Percentiles rank a stretch among this genome's conserved stretches.
phyloP scores from a whole-genome alignment of 345 rosid genomes.

The Brassica nigra region DNA sequence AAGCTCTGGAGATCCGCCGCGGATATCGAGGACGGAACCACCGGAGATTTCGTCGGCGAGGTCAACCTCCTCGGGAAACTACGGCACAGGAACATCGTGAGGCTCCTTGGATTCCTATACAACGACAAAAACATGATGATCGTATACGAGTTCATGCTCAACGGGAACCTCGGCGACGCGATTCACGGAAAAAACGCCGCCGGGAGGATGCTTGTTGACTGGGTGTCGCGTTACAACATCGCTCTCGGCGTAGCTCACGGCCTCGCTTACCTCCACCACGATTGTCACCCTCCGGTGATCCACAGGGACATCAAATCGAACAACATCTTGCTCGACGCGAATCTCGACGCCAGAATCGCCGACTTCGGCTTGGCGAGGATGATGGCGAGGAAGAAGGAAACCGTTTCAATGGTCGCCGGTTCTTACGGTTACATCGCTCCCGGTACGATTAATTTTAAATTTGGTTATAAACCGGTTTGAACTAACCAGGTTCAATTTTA shows the following conservation, averaged over 20 bases:
- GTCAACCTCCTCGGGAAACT: conserved; percentile 82
- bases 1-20: conserved; percentile 81
- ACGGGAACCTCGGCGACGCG: conserved; percentile 83
- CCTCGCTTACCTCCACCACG: conserved; percentile 92
- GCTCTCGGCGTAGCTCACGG: conserved; percentile 93
- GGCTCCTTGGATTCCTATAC: conserved; percentile 73
- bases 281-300: conserved; percentile 80
- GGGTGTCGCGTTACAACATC: conserved; percentile 86
- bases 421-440: conserved; percentile 98
- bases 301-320: conserved; percentile 92
- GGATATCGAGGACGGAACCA: conserved; percentile 63
- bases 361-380: conserved; percentile 92
- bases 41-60: conserved; percentile 73
- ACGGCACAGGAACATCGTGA: conserved; percentile 87
- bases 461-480: neutral
- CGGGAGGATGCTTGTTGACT: conserved; percentile 67
- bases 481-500: neutral
- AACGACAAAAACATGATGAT: conserved; percentile 76
- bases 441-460: conserved; percentile 45
- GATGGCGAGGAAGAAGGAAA: conserved; percentile 87
- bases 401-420: conserved; percentile 93
- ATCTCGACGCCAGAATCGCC: conserved; percentile 85
- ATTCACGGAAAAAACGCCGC: conserved; percentile 75
- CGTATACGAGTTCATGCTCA: conserved; percentile 81
- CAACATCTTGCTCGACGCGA: conserved; percentile 80